These are phyloP conservation scores for Sugiyamaella castrensis DNA, from an alignment of 1,139 yeast species.

Conservation along the genomic window DNA sequence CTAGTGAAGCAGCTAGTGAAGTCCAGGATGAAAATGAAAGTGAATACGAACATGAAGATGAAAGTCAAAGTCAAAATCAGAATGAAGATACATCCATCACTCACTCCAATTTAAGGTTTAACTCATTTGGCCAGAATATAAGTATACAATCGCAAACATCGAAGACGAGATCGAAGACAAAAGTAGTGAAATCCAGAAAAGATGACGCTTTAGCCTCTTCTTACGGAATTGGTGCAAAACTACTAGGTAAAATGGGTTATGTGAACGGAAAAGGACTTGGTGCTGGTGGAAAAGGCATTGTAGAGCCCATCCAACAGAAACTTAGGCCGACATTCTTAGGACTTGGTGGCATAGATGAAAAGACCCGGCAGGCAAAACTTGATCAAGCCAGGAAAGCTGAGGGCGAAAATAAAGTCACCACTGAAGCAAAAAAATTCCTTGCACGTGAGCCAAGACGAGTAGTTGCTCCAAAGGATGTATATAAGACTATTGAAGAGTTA, in stretches of 20 bases:
- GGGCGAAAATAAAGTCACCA: conserved; percentile 18
- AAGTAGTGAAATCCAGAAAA: neutral
- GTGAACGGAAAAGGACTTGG: conserved; percentile 83
- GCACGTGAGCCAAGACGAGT: conserved; percentile 2
- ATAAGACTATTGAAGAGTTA: conserved; percentile 41
- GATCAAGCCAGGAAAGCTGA: conserved; percentile 19
- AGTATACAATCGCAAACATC: too few relatives aligned
- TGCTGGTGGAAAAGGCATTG: conserved; percentile 62
- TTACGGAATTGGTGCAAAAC: conserved; percentile 84
- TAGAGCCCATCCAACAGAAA: conserved; percentile 70
- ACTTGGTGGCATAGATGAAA: conserved; percentile 57
- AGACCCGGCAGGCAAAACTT: conserved; percentile 28
- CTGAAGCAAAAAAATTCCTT: neutral
- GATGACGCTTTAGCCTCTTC: neutral
- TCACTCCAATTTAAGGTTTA: neutral
- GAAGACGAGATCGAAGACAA: too few relatives aligned
- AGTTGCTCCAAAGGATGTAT: conserved; percentile 30
- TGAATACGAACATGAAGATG: conserved; percentile 3
- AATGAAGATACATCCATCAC: neutral
- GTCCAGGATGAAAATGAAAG: neutral
- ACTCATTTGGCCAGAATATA: neutral
- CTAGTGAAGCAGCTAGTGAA: neutral
- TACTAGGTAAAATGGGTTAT: conserved; percentile 86
- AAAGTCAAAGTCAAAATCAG: neutral
- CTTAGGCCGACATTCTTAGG: conserved; percentile 64